Conservation (phyloP, 2,329 filamentous ascomycete species). For the Alternaria sp. region DNA sequence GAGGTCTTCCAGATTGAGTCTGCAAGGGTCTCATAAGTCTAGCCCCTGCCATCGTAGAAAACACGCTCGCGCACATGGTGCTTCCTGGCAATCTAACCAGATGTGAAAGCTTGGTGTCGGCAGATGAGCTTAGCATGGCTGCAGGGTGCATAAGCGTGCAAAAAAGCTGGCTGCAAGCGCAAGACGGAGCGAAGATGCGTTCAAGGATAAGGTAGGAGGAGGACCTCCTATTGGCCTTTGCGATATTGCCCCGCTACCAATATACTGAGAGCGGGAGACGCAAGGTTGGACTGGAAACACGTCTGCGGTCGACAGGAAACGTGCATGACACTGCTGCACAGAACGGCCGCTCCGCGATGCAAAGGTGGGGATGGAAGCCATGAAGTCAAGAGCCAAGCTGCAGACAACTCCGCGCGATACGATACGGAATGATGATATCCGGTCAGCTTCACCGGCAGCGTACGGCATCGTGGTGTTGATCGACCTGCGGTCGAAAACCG, state of each 20-base stretch:
- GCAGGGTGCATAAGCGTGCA: constrained; percentile 4
- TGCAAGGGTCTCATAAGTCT: constrained; percentile 2
- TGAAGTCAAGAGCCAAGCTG: neutral
- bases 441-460: constrained; percentile 1
- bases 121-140: constrained; percentile 18
- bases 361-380: neutral
- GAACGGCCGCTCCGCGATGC: constrained; percentile 10
- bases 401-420: constrained; percentile 4
- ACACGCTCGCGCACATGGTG: constrained; percentile 1
- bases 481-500: neutral
- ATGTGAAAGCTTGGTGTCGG: constrained; percentile 19
- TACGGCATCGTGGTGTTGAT: constrained; percentile 10
- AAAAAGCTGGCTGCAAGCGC: constrained; percentile 3
- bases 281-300: constrained; percentile 12
- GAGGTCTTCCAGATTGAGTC: constrained; percentile 3
- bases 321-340: constrained; percentile 14
- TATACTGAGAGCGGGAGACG: constrained; percentile 1
- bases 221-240: constrained; percentile 3
- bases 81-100: constrained; percentile 13
- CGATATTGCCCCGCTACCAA: constrained; percentile 5
- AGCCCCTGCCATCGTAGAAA: constrained; percentile 2
- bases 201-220: neutral
- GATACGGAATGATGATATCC: neutral
- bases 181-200: neutral
- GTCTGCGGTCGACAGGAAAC: constrained; percentile 11